Percentiles rank a stretch among this genome's conserved stretches.
Conservation (phyloP, 805 yeast genomes). For the Sugiyamaella chiloensis region DNA sequence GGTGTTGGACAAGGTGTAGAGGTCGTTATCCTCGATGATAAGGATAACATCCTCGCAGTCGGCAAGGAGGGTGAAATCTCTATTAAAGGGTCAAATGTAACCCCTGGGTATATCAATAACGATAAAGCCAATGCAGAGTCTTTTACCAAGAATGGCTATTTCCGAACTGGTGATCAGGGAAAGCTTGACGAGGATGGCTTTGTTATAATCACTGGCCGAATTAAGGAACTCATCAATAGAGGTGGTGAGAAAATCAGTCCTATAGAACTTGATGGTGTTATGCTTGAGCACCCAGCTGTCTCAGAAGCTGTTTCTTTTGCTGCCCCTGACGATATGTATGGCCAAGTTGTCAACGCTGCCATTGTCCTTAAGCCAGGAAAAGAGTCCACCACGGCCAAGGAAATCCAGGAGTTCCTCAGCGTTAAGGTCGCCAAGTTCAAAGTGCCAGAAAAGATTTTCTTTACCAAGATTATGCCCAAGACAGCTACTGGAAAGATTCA, state of each 20-base stretch:
- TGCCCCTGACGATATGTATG: conserved; percentile 63
- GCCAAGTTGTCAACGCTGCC: conserved; percentile 70
- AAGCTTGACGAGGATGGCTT: conserved; percentile 56
- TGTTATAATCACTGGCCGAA: conserved; percentile 61
- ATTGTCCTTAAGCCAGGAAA: conserved; percentile 50
- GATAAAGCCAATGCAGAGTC: conserved; percentile 66
- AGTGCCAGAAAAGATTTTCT: conserved; percentile 55
- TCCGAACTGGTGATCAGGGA: conserved; percentile 81
- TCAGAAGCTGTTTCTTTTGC: conserved; percentile 71
- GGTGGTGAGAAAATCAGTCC: conserved; percentile 81
- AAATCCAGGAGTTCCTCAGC: conserved; percentile 45
- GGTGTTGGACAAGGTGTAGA: conserved; percentile 72
- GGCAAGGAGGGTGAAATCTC: conserved; percentile 67
- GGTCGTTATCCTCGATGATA: conserved; percentile 52
- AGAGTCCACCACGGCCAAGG: conserved; percentile 38
- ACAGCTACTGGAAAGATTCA: conserved; percentile 79
- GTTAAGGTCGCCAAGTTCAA: conserved; percentile 54
- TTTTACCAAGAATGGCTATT: conserved; percentile 57
- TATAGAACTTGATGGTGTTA: conserved; percentile 59
- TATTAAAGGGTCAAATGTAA: conserved; percentile 64
- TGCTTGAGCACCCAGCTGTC: conserved; percentile 60
- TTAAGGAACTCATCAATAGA: conserved; percentile 70
- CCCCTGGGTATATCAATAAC: conserved; percentile 69
- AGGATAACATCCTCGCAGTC: conserved; percentile 45
- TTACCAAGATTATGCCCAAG: conserved; percentile 63